Conservation (phyloP, 495 filamentous ascomycete species). For the Talaromyces borbonicus region DNA sequence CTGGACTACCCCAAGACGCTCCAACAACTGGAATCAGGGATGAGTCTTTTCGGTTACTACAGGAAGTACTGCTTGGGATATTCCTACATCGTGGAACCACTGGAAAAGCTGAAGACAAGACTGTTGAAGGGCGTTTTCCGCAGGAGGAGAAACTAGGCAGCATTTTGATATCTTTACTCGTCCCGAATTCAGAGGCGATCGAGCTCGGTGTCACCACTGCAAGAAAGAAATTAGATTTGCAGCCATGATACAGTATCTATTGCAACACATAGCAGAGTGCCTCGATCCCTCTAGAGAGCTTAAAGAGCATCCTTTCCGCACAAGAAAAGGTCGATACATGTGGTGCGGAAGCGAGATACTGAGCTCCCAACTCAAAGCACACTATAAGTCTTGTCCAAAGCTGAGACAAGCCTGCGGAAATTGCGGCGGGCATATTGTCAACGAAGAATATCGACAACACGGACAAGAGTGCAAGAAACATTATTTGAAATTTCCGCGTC, state of each 20-base stretch:
- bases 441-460: neutral
- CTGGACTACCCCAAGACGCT: neutral
- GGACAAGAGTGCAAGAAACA: constrained; percentile 1
- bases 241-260: neutral
- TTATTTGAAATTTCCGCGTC: neutral
- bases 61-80: neutral
- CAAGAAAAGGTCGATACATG: neutral
- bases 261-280: neutral
- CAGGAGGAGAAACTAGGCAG: neutral
- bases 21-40: constrained; percentile 1
- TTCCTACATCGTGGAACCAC: neutral
- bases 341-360: neutral
- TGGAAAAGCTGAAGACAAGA: neutral
- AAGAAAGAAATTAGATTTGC: neutral
- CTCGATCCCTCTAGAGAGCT: neutral
- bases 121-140: neutral
- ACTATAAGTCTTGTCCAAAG: neutral
- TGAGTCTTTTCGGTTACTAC: neutral
- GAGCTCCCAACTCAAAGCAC: neutral
- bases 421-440: neutral
- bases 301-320: neutral
- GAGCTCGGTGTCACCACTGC: neutral
- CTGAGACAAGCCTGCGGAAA: neutral
- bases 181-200: neutral
- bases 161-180: neutral